Conservation (phyloP, 768 basidiomycete genomes). For the Rhizopogon rudus region DNA sequence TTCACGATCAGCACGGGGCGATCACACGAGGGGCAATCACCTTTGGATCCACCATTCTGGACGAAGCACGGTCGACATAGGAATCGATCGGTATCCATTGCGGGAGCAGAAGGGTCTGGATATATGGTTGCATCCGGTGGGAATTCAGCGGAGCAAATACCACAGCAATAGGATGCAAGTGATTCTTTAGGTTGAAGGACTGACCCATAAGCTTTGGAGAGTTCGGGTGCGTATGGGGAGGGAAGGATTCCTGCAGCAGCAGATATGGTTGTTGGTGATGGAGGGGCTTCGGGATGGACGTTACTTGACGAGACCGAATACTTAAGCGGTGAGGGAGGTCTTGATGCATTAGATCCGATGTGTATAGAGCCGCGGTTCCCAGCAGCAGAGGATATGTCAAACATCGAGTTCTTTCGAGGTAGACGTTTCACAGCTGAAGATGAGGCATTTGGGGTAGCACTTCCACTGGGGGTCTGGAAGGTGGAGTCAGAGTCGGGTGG, state of each 20-base stretch:
- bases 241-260: slow-evolving; percentile 59
- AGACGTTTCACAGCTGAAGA: slow-evolving; percentile 36
- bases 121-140: slow-evolving; percentile 84
- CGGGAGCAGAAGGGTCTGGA: slow-evolving; percentile 49
- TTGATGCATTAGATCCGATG: slow-evolving; percentile 48
- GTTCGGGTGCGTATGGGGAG: slow-evolving; percentile 54
- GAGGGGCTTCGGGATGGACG: slow-evolving; percentile 6
- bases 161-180: slow-evolving; percentile 65
- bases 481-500: slow-evolving; percentile 2
- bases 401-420: slow-evolving; percentile 40
- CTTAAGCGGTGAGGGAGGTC: slow-evolving; percentile 58
- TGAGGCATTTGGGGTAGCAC: slow-evolving; percentile 10
- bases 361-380: slow-evolving; percentile 51
- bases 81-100: slow-evolving; percentile 40
- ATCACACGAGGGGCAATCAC: slow-evolving; percentile 61
- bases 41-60: slow-evolving; percentile 70
- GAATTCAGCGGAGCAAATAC: slow-evolving; percentile 57
- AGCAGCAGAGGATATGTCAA: slow-evolving; percentile 29
- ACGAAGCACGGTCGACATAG: slow-evolving; percentile 74
- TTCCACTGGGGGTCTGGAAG: not conserved
- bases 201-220: slow-evolving; percentile 82
- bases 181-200: slow-evolving; percentile 76
- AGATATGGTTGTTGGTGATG: slow-evolving; percentile 39
- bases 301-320: slow-evolving; percentile 16
- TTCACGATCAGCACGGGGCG: slow-evolving; percentile 72